A percentile compares a stretch with the other conserved stretches of the same genome.
phyloP scores from a whole-genome alignment of 176 grass and related monocot species.

The Zea mays region Zm-B73-REFERENCE-NAM-5.0 NC_050096.1:286892001-286892500 shows the following conservation, averaged over 20 bases:
- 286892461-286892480: slow-evolving; percentile 25
- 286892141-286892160: neutral
- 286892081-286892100: too few species aligned
- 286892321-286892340: slow-evolving; percentile 48
- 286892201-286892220: slow-evolving; percentile 37
- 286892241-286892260: slow-evolving; percentile 41
- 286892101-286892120: too few species aligned
- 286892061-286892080: too few species aligned
- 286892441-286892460: neutral
- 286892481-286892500: neutral
- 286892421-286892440: neutral
- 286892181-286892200: slow-evolving; percentile 35
- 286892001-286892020: too few species aligned
- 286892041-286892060: too few species aligned
- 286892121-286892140: too few species aligned
- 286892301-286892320: slow-evolving; percentile 46
- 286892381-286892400: slow-evolving; percentile 44
- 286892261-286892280: slow-evolving; percentile 39
- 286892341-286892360: slow-evolving; percentile 48
- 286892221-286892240: slow-evolving; percentile 41
- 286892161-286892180: slow-evolving; percentile 5
- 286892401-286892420: neutral
- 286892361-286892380: slow-evolving; percentile 26
- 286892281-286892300: slow-evolving; percentile 33
- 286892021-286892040: too few species aligned